Percentiles rank a stretch among this genome's conserved stretches.
Evolutionary conservation across 148 eudicot species (phyloP).

Genomic region (Rhododendron ferrugineum): DNA sequence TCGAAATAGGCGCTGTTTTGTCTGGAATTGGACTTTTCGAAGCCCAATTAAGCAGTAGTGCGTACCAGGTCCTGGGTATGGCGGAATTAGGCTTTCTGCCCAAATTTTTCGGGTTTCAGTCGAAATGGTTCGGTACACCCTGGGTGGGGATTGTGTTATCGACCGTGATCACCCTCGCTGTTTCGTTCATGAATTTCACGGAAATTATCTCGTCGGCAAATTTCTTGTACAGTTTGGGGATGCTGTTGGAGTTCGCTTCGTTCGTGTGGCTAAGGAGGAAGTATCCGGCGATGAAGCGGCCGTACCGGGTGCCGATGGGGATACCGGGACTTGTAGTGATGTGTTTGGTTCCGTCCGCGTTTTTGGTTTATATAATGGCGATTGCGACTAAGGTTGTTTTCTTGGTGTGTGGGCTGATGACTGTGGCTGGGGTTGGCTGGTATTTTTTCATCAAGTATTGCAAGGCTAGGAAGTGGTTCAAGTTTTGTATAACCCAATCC

Average conservation of each 20-base stretch:
- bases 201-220: constrained; percentile 47
- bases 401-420: constrained; percentile 50
- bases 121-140: constrained; percentile 55
- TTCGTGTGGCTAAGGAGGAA: constrained; percentile 54
- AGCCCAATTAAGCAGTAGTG: constrained; percentile 51
- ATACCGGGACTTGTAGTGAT: constrained; percentile 33
- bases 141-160: constrained; percentile 53
- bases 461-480: constrained; percentile 38
- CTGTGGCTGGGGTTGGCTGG: constrained; percentile 48
- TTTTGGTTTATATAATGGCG: constrained; percentile 46
- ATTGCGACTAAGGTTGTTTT: constrained; percentile 49
- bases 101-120: constrained; percentile 35
- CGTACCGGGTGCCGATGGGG: constrained; percentile 38
- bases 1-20: constrained; percentile 49
- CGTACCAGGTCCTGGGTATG: constrained; percentile 53
- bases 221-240: constrained; percentile 55
- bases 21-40: constrained; percentile 51
- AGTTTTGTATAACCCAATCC: too few relatives aligned
- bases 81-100: constrained; percentile 52
- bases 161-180: constrained; percentile 33
- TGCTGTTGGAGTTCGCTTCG: constrained; percentile 50
- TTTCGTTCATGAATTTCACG: constrained; percentile 34
- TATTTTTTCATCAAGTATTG: constrained; percentile 35
- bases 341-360: constrained; percentile 56
- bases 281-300: constrained; percentile 34